Percentiles rank a stretch among this genome's conserved stretches.
Conservation (phyloP, 192 early-diverging fungal genomes). For the Globomyces pollinis-pini region DNA sequence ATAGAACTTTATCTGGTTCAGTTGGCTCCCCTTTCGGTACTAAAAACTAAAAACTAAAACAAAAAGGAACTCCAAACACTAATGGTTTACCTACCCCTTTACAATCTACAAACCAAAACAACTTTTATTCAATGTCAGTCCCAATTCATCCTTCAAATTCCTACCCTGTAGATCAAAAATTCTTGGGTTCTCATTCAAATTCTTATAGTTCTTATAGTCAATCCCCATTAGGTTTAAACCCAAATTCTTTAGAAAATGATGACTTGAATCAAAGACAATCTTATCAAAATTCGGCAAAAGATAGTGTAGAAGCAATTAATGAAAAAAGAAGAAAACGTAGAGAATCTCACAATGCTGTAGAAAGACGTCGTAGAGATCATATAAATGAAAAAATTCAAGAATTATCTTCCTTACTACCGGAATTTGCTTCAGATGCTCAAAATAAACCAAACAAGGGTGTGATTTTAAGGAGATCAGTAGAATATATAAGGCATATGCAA, state of each 20-base stretch:
- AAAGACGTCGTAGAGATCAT: slow-evolving; percentile 89
- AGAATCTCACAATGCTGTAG: slow-evolving; percentile 97
- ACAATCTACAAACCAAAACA: too few relatives aligned
- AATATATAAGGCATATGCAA: slow-evolving; percentile 82
- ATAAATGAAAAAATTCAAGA: slow-evolving; percentile 99
- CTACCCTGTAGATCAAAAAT: slow-evolving; percentile 28
- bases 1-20: background rate
- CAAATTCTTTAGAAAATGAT: background rate
- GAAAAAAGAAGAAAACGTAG: slow-evolving; percentile 89
- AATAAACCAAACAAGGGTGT: slow-evolving; percentile 94
- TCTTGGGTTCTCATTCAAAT: background rate
- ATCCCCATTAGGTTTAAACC: slow-evolving; percentile 5
- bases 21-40: too few relatives aligned
- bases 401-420: slow-evolving; percentile 75
- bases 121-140: slow-evolving; percentile 41
- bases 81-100: too few relatives aligned
- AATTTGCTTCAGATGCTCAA: slow-evolving; percentile 54
- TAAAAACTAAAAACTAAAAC: too few relatives aligned
- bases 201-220: slow-evolving; percentile 27
- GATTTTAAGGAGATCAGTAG: slow-evolving; percentile 89
- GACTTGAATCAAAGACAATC: background rate
- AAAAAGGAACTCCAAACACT: too few relatives aligned
- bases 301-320: slow-evolving; percentile 33
- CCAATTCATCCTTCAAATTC: slow-evolving; percentile 33
- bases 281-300: background rate